These are phyloP conservation scores for Yamadazyma buinensis DNA, from an alignment of 1,139 yeast species.

Conservation along the genomic window DNA sequence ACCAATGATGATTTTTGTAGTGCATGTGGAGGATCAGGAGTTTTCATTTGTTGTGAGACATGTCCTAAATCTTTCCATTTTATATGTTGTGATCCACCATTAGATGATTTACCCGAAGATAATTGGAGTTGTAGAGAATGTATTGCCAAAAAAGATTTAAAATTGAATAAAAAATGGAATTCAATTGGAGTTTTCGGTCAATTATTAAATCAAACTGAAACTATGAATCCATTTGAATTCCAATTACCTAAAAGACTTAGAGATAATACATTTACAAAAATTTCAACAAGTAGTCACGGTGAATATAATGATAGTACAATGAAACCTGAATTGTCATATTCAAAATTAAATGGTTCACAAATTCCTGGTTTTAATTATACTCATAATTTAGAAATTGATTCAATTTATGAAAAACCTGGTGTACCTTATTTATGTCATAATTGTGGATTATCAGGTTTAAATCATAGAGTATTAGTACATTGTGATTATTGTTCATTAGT, in stretches of 20 bases:
- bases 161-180: constrained; percentile 25
- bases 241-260: constrained; percentile 65
- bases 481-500: constrained; percentile 87
- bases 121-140: constrained; percentile 91
- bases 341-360: constrained; percentile 38
- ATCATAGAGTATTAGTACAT: constrained; percentile 51
- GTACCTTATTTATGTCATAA: constrained; percentile 66
- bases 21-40: constrained; percentile 84
- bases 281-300: constrained; percentile 63
- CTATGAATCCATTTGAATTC: constrained; percentile 70
- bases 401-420: constrained; percentile 62
- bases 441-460: constrained; percentile 69
- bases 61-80: constrained; percentile 93
- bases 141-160: constrained; percentile 29
- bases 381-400: constrained; percentile 60
- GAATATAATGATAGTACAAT: constrained; percentile 63
- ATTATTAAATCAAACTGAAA: constrained; percentile 53
- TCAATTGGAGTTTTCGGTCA: constrained; percentile 60
- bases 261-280: constrained; percentile 69
- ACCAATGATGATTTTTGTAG: constrained; percentile 87
- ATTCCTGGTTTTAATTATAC: constrained; percentile 33
- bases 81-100: constrained; percentile 86
- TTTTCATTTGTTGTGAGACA: constrained; percentile 87
- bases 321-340: constrained; percentile 46
- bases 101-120: constrained; percentile 79